Conservation (phyloP, 352 stramenopile species). For the Phytopythium montanum region DNA sequence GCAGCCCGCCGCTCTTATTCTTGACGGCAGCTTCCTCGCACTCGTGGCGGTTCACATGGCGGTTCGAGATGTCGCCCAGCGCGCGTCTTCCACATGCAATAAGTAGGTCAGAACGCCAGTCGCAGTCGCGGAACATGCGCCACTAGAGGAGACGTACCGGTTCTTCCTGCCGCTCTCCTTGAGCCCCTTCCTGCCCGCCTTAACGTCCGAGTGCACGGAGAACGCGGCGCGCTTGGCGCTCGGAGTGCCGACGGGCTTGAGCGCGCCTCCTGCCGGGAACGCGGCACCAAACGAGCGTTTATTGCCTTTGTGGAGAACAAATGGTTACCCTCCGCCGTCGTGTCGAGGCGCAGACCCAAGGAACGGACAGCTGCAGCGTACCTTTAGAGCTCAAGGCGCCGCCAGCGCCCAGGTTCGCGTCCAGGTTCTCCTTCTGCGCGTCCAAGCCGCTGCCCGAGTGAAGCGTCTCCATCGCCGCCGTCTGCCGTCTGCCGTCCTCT, state of each 20-base stretch:
- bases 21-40: neutral
- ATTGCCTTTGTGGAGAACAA: neutral
- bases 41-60: constrained; percentile 35
- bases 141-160: constrained; percentile 12
- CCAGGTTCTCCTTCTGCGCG: constrained; percentile 76
- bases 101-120: neutral
- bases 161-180: constrained; percentile 39
- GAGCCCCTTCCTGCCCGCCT: constrained; percentile 31
- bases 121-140: neutral
- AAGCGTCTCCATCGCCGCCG: constrained; percentile 45
- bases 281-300: constrained; percentile 5
- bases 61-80: constrained; percentile 78
- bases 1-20: constrained; percentile 22
- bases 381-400: constrained; percentile 23
- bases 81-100: constrained; percentile 32
- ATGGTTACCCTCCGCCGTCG: neutral
- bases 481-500: neutral
- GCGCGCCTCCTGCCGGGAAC: neutral
- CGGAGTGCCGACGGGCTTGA: neutral
- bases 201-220: constrained; percentile 35
- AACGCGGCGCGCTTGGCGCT: constrained; percentile 34
- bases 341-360: neutral
- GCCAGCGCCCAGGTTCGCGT: constrained; percentile 16
- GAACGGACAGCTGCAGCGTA: constrained; percentile 6
- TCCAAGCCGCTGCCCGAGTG: constrained; percentile 17